Base-by-base conservation (phyloP, 129 eudicot species). In the Pseudognaphalium luteoalbum region DNA sequence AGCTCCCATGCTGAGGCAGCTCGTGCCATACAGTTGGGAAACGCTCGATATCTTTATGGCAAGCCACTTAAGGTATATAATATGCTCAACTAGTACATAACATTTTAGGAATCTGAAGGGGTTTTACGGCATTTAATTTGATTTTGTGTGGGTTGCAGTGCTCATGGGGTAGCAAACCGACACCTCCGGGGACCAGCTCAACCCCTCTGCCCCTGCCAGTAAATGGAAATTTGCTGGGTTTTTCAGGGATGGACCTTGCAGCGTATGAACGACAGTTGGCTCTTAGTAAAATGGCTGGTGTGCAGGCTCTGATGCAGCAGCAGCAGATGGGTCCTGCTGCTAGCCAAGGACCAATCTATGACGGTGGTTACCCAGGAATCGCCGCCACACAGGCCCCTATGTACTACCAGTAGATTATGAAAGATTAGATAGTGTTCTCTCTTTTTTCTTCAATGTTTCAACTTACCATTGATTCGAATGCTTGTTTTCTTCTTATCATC, bases 161-260 rank as follows among this genome's bases (percentile, higher is more conserved):
- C 63, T 84, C 91, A 21, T 87, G 91, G 91, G 98, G 98, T 33
- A 88, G 88, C 78, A 93, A 93, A 83, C 97, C 98, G 10, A 93
- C 96, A 4, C 98, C 85, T 3, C 88, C 91, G 0, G 91, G 91
- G 56, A 79, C 79, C 81, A 80, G 85, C 74, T 87, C 91, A 28
- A 82, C 80, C 34, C 91, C 91, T 61, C 81, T 87, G 33, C 88
- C 86, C 3, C 85, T 85, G 28, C 91, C 91, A 33, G 72, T 80
- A 47, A 79, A 81, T 22, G 81, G 87, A 60, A 81, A 81, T 11
- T 54, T 65, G 56, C 19, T 81, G 9, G 90, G 86, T 1, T 79
- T 84, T 81, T 78, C 91, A 34, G 81, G 84, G 9, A 75, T 77
- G 8, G 91, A 87, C 42, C 51, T 87, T 42, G 61, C 84, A 5